These are phyloP conservation scores for Apocynum venetum DNA, from an alignment of 257 asterid species.

Conservation along the genomic window DNA sequence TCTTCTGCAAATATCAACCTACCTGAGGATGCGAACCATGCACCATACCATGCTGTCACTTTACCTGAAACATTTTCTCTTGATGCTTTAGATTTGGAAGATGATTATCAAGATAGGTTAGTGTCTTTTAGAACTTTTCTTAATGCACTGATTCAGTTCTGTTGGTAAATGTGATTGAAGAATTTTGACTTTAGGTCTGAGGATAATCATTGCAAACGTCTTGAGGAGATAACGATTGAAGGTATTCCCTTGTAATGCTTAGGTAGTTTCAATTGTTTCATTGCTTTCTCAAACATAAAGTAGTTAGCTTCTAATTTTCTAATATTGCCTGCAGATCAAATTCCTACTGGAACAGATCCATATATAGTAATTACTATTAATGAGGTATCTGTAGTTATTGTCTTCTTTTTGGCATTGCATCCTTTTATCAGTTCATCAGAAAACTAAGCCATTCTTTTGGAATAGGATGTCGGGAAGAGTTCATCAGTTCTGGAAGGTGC, in stretches of 20 bases:
- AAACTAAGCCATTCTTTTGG: slow-evolving; percentile 26
- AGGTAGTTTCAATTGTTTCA: neutral
- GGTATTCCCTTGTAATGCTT: slow-evolving; percentile 36
- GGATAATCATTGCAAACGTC: slow-evolving; percentile 56
- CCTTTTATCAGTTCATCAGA: neutral
- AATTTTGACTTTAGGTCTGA: slow-evolving; percentile 42
- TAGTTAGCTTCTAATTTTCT: slow-evolving; percentile 12
- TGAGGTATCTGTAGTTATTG: slow-evolving; percentile 35
- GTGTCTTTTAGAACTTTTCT: neutral
- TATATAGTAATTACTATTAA: slow-evolving; percentile 12
- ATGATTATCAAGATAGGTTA: slow-evolving; percentile 42
- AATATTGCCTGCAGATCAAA: slow-evolving; percentile 51
- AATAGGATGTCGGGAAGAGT: slow-evolving; percentile 13
- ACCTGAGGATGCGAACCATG: slow-evolving; percentile 66
- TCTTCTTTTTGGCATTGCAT: neutral
- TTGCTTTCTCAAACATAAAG: neutral
- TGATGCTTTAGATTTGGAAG: slow-evolving; percentile 56
- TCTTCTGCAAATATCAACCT: slow-evolving; percentile 40
- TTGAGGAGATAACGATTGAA: slow-evolving; percentile 64
- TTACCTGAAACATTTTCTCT: slow-evolving; percentile 66
- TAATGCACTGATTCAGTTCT: neutral
- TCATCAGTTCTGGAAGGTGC: slow-evolving; percentile 24
- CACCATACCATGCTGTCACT: slow-evolving; percentile 55
- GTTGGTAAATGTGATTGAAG: slow-evolving; percentile 5
- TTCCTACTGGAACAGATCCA: slow-evolving; percentile 38